phyloP scores from a whole-genome alignment of 1,139 yeast species.

The Geotrichum phurueaensis region DNA sequence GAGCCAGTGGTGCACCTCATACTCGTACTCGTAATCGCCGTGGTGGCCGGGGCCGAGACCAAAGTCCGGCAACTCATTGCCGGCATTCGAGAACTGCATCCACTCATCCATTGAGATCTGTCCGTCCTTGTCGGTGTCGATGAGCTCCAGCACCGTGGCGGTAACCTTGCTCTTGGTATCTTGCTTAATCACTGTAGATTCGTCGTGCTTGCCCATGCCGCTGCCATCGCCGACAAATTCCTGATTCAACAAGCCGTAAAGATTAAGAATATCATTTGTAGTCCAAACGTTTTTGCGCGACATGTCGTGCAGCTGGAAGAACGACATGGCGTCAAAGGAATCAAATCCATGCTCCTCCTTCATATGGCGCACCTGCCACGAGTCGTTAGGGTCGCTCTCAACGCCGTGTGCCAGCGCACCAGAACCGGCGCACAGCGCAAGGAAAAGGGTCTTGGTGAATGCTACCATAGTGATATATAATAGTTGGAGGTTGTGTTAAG shows the following conservation, averaged over 20 bases:
- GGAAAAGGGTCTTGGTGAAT: background rate
- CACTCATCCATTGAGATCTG: conserved; percentile 64
- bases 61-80: conserved; percentile 81
- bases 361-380: conserved; percentile 63
- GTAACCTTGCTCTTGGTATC: conserved; percentile 54
- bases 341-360: conserved; percentile 75
- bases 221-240: conserved; percentile 81
- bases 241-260: conserved; percentile 73
- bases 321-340: conserved; percentile 66
- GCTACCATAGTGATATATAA: background rate
- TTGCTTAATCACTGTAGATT: conserved; percentile 52
- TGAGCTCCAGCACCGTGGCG: conserved; percentile 47
- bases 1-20: conserved; percentile 93
- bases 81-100: conserved; percentile 52
- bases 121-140: conserved; percentile 67
- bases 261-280: conserved; percentile 58
- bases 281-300: conserved; percentile 42
- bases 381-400: conserved; percentile 20
- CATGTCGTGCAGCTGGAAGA: conserved; percentile 76
- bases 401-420: conserved; percentile 9
- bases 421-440: background rate
- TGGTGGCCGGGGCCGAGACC: conserved; percentile 98
- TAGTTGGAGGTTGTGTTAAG: background rate
- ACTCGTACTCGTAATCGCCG: conserved; percentile 87
- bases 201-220: conserved; percentile 77